Percentiles rank a stretch among this genome's conserved stretches.
phyloP scores from a whole-genome alignment of 768 basidiomycete genomes.

The Auricularia heimuer region DNA sequence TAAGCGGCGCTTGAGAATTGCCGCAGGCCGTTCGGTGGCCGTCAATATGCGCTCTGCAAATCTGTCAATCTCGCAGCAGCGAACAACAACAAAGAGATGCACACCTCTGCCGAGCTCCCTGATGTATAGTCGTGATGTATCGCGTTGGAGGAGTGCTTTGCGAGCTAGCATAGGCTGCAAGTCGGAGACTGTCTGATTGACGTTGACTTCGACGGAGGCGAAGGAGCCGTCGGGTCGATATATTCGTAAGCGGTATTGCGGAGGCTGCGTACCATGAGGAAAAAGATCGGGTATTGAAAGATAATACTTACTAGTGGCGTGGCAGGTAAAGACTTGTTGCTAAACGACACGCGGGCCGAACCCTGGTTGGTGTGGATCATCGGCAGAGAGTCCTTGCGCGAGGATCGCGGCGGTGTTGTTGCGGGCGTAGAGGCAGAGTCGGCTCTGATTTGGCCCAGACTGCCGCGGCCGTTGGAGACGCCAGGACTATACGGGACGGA shows the following conservation, averaged over 20 bases:
- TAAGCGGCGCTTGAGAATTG: constrained; percentile 72
- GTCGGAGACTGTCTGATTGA: constrained; percentile 58
- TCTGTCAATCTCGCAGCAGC: background rate
- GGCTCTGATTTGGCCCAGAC: background rate
- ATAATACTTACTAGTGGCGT: constrained; percentile 1
- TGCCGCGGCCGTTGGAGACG: background rate
- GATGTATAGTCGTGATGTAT: constrained; percentile 57
- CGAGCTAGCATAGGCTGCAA: constrained; percentile 52
- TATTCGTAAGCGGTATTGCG: constrained; percentile 57
- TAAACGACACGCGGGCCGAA: background rate
- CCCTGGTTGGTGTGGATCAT: background rate
- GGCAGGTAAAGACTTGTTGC: constrained; percentile 2
- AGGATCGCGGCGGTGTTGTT: background rate
- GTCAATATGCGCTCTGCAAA: constrained; percentile 70
- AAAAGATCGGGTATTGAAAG: background rate
- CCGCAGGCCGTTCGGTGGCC: constrained; percentile 72
- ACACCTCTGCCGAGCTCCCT: constrained; percentile 68
- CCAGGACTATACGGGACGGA: background rate
- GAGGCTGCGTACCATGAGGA: constrained; percentile 4
- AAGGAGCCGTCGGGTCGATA: constrained; percentile 65
- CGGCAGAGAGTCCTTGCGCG: background rate
- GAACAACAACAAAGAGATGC: constrained; percentile 13
- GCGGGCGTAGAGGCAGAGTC: background rate
- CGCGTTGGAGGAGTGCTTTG: constrained; percentile 40
- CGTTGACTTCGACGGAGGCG: constrained; percentile 55